Conservation (phyloP, 1,284 basidiomycete species). For the Puccinia polysora region DNA sequence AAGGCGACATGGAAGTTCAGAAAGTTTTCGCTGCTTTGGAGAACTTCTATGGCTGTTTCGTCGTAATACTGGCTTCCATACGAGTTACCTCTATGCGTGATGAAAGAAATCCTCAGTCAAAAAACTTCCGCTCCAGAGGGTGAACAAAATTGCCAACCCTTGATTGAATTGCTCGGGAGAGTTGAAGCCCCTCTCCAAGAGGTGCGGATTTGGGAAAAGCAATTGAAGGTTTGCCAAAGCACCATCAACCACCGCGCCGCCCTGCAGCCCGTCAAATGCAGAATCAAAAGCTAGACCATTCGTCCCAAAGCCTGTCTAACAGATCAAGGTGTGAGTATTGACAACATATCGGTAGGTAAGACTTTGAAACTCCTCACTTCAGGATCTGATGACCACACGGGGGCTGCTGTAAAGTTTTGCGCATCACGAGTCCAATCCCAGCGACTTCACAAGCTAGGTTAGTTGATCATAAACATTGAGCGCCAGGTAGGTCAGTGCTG, state of each 20-base stretch:
- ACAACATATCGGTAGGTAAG: neutral
- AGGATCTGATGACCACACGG: slow-evolving; percentile 36
- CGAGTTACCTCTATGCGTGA: neutral
- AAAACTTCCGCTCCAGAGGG: neutral
- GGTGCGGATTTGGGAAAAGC: slow-evolving; percentile 15
- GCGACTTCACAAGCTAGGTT: neutral
- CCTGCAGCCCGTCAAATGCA: neutral
- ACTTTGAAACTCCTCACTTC: slow-evolving; percentile 27
- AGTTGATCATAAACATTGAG: too few species aligned
- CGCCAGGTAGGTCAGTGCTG: too few species aligned
- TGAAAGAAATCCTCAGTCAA: neutral
- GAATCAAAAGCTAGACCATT: neutral
- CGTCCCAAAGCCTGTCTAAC: slow-evolving; percentile 13
- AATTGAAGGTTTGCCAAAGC: slow-evolving; percentile 36
- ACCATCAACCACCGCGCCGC: slow-evolving; percentile 23
- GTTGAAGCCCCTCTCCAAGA: slow-evolving; percentile 32
- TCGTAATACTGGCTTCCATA: slow-evolving; percentile 37
- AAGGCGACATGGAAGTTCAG: slow-evolving; percentile 36
- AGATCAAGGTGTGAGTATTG: neutral
- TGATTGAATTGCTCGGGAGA: slow-evolving; percentile 20
- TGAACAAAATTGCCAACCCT: neutral
- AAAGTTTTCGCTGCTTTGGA: slow-evolving; percentile 29
- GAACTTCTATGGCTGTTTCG: slow-evolving; percentile 8
- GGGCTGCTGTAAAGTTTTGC: slow-evolving; percentile 6
- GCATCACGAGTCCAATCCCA: slow-evolving; percentile 38